These are phyloP conservation scores for Xylaria telfairii DNA, from an alignment of 495 filamentous ascomycete genomes.

Conservation along the genomic window DNA sequence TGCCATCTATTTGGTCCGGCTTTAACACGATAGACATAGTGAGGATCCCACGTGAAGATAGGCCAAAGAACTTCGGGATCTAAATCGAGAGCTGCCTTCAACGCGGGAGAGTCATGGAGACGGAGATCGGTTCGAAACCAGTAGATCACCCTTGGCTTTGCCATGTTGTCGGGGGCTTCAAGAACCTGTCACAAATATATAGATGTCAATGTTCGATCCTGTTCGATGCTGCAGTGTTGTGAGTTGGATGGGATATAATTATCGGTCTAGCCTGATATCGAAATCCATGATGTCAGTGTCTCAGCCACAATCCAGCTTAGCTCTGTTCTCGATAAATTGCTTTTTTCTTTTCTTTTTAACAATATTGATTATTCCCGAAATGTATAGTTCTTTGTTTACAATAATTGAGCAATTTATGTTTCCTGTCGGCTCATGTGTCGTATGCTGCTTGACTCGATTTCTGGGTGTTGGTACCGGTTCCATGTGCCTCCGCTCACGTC, in stretches of 20 bases:
- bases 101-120: conserved; percentile 72
- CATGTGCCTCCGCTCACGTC: no score
- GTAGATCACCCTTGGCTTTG: conserved; percentile 66
- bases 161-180: neutral
- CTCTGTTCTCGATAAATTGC: neutral
- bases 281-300: conserved; percentile 43
- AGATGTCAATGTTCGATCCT: conserved; percentile 6
- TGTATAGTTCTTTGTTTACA: neutral
- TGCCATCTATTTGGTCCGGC: conserved; percentile 72
- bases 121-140: conserved; percentile 78
- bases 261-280: conserved; percentile 13
- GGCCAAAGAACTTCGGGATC: conserved; percentile 67
- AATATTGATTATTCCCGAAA: neutral
- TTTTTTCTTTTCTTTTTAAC: neutral
- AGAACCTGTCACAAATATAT: neutral
- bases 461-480: no score
- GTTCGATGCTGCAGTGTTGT: conserved; percentile 13
- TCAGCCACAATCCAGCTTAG: conserved; percentile 31
- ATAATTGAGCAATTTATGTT: neutral
- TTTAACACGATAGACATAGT: conserved; percentile 72
- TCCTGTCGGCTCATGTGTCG: neutral
- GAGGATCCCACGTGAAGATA: conserved; percentile 74
- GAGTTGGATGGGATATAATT: neutral
- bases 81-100: conserved; percentile 67
- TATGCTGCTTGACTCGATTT: neutral